phyloP scores from a whole-genome alignment of 1,284 basidiomycete species.

The Leccinum solheimii region DNA sequence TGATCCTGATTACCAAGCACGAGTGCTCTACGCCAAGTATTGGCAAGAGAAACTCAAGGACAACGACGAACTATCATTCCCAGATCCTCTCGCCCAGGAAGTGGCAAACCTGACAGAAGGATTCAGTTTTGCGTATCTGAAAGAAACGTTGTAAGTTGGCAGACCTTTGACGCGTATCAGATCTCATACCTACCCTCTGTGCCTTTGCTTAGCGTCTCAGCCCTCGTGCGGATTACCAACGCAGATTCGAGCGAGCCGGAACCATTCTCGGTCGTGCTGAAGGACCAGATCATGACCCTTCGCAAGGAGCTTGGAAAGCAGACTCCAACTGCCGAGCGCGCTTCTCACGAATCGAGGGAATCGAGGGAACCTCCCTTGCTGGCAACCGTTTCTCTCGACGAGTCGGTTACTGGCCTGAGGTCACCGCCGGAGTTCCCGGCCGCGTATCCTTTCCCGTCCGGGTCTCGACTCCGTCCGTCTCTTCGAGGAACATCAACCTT shows the following conservation, averaged over 20 bases:
- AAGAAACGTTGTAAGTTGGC: conserved; percentile 74
- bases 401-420: neutral
- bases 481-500: neutral
- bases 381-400: neutral
- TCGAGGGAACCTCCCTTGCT: neutral
- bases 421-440: neutral
- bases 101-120: conserved; percentile 58
- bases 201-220: conserved; percentile 51
- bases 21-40: conserved; percentile 66
- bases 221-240: conserved; percentile 57
- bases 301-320: conserved; percentile 57
- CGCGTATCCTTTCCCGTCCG: neutral
- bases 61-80: conserved; percentile 64
- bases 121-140: conserved; percentile 83
- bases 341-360: conserved; percentile 1
- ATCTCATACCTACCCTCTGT: neutral
- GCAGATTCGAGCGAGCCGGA: conserved; percentile 48
- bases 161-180: neutral
- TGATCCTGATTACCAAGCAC: conserved; percentile 64
- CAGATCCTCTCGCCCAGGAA: conserved; percentile 60
- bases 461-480: neutral
- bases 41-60: conserved; percentile 73
- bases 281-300: conserved; percentile 58
- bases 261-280: conserved; percentile 50
- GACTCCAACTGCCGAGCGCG: neutral